Evolutionary conservation across 2,329 filamentous ascomycete species (phyloP).

Genomic region (Curvularia sp.): DNA sequence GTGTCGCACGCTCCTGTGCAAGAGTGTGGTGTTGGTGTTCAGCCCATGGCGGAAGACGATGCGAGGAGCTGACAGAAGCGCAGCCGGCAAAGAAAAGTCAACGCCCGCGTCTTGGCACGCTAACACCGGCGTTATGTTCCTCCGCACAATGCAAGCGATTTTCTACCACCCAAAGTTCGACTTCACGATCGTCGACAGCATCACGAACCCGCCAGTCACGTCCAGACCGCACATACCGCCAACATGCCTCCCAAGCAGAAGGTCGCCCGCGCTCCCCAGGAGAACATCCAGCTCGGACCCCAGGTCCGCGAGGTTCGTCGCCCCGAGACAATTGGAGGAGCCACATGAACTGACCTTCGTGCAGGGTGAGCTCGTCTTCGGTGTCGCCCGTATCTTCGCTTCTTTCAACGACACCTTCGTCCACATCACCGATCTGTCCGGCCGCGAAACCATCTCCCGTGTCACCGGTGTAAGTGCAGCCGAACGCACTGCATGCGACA

Average conservation of each 20-base stretch:
- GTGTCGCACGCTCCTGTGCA: conserved; percentile 30
- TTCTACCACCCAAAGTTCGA: conserved; percentile 27
- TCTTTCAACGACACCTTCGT: conserved; percentile 74
- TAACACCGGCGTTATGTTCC: conserved; percentile 23
- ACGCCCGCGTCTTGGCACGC: conserved; percentile 19
- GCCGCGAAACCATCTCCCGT: conserved; percentile 99
- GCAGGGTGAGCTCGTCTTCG: conserved; percentile 93
- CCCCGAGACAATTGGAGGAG: conserved; percentile 8
- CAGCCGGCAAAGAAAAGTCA: conserved; percentile 31
- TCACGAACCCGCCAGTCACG: conserved; percentile 36
- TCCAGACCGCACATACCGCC: conserved; percentile 40
- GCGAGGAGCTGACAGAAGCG: conserved; percentile 17
- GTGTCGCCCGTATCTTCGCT: conserved; percentile 97
- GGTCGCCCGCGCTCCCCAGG: conserved; percentile 77
- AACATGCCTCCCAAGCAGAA: conserved; percentile 90
- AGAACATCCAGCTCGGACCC: conserved; percentile 94
- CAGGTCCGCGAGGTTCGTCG: conserved; percentile 82
- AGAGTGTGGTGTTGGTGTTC: conserved; percentile 34
- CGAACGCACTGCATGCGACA: conserved; percentile 4
- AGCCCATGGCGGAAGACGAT: conserved; percentile 36
- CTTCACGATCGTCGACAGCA: conserved; percentile 30
- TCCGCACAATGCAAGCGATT: conserved; percentile 24
- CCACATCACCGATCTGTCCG: conserved; percentile 98
- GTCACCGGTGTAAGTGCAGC: conserved; percentile 80
- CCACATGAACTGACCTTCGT: conserved; percentile 27